Conservation (phyloP, 345 rosid species). For the Syzygium oleosum region DNA sequence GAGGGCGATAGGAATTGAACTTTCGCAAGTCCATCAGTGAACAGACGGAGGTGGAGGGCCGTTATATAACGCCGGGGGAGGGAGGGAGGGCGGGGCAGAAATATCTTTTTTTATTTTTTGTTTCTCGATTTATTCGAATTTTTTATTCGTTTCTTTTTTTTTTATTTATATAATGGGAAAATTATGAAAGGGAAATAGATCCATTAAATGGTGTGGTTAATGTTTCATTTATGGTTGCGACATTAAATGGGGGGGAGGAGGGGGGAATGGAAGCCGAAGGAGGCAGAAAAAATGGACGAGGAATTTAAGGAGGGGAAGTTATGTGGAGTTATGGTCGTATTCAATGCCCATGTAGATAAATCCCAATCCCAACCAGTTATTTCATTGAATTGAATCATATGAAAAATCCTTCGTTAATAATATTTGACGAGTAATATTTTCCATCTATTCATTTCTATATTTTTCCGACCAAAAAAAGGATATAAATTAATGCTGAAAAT, state of each 20-base stretch:
- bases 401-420: background rate
- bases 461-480: background rate
- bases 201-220: conserved; percentile 3
- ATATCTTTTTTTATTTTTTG: background rate
- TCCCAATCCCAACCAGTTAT: background rate
- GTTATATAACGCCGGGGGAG: background rate
- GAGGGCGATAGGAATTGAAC: background rate
- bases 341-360: background rate
- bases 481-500: too few relatives aligned
- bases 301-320: background rate
- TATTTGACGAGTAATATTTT: background rate
- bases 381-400: too few relatives aligned
- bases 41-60: background rate
- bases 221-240: conserved; percentile 4
- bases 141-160: background rate
- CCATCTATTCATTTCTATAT: background rate
- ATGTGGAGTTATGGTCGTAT: background rate
- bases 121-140: background rate
- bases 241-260: background rate
- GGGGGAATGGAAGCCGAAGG: background rate
- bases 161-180: background rate
- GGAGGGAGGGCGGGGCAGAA: background rate
- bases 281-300: background rate
- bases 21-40: background rate
- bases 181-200: background rate